phyloP scores from a whole-genome alignment of 1,284 basidiomycete species.

The Ceratobasidium sp. region DNA sequence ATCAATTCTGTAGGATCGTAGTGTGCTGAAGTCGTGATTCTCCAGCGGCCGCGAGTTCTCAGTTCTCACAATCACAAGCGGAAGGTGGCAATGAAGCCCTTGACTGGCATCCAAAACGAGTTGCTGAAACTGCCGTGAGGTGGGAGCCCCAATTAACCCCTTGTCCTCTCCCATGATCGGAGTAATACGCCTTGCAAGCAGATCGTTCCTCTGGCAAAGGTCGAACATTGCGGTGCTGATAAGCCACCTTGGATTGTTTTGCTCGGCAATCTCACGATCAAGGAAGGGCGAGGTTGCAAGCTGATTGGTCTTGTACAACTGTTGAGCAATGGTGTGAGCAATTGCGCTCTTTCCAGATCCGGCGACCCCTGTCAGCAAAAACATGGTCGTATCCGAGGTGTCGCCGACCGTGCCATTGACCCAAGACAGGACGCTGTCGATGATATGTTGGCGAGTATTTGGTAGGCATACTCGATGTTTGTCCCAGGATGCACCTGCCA shows the following conservation, averaged over 20 bases:
- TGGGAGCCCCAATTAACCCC: neutral
- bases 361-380: constrained; percentile 11
- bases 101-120: neutral
- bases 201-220: neutral
- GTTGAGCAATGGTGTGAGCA: neutral
- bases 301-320: neutral
- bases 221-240: constrained; percentile 3
- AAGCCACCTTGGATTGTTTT: neutral
- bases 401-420: neutral
- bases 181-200: neutral
- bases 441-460: constrained; percentile 1
- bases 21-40: too few species aligned
- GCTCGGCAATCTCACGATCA: neutral
- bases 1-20: too few species aligned
- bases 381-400: neutral
- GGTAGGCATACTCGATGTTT: neutral
- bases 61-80: neutral
- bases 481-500: constrained; percentile 7
- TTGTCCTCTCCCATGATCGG: neutral
- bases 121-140: neutral
- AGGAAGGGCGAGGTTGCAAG: neutral
- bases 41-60: too few species aligned
- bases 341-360: neutral
- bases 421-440: neutral
- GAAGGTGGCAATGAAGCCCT: neutral